Evolutionary conservation across 2,329 filamentous ascomycete species (phyloP).

Genomic region (Diaporthe ilicicola): DNA sequence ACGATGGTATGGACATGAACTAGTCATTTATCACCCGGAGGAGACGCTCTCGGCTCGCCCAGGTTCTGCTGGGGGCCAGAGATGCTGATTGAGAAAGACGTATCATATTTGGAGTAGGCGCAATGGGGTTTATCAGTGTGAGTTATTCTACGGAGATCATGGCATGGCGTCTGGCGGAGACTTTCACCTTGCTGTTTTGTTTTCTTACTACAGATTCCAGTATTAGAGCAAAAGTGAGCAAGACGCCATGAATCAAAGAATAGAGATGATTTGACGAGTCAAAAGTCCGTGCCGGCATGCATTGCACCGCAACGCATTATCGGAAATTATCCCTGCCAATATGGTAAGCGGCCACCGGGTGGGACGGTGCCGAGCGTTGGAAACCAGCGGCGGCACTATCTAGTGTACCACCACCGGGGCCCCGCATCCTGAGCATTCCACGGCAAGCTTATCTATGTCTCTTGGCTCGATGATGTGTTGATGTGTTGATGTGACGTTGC

Average conservation of each 20-base stretch:
- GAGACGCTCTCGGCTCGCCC: neutral
- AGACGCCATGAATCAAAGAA: constrained; percentile 5
- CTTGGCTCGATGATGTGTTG: neutral
- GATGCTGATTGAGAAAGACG: neutral
- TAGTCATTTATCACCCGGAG: constrained; percentile 37
- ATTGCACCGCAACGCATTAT: constrained; percentile 18
- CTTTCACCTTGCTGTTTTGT: neutral
- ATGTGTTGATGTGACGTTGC: neutral
- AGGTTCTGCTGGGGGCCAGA: neutral
- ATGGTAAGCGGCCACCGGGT: constrained; percentile 13
- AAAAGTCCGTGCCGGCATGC: neutral
- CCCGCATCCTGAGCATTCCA: constrained; percentile 3
- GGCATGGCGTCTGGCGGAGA: constrained; percentile 30
- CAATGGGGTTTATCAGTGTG: neutral
- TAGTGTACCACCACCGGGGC: neutral
- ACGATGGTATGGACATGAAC: constrained; percentile 69
- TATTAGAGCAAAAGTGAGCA: constrained; percentile 11
- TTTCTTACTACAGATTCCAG: constrained; percentile 12
- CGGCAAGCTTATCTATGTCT: constrained; percentile 12
- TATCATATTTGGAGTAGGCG: neutral
- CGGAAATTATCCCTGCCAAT: constrained; percentile 5
- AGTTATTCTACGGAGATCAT: constrained; percentile 11
- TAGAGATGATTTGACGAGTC: constrained; percentile 23
- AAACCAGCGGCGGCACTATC: constrained; percentile 10
- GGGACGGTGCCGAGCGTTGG: constrained; percentile 1